A percentile compares a stretch with the other conserved stretches of the same genome.
Evolutionary conservation across 495 filamentous ascomycete species (phyloP).

Genomic region (Staphylotrichum longicolle): DNA sequence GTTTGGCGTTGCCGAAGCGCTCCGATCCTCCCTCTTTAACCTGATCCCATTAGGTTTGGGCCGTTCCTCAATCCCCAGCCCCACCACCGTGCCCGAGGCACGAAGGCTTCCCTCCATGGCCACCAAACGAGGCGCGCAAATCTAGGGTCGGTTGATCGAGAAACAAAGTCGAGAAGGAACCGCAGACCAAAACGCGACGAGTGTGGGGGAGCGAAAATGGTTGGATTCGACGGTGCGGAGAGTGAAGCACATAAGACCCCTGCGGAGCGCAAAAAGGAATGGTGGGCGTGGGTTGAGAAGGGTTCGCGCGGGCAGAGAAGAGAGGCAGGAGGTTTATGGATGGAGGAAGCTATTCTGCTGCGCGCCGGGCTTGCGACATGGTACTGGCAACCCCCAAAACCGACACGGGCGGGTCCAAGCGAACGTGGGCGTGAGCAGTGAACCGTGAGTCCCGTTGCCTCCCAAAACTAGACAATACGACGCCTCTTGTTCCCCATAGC

Average conservation of each 20-base stretch:
- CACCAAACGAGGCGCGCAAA: constrained; percentile 13
- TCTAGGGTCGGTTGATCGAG: constrained; percentile 1
- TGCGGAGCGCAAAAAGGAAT: no score
- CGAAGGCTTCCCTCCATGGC: constrained; percentile 45
- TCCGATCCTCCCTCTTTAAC: constrained; percentile 40
- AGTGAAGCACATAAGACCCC: neutral
- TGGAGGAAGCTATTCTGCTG: constrained; percentile 30
- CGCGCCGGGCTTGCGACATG: constrained; percentile 29
- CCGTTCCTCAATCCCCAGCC: constrained; percentile 34
- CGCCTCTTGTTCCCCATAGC: constrained; percentile 11
- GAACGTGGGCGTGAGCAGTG: neutral
- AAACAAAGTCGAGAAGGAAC: neutral
- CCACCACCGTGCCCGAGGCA: constrained; percentile 35
- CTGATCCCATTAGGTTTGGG: constrained; percentile 30
- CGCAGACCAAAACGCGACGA: neutral
- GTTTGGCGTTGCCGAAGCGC: constrained; percentile 41
- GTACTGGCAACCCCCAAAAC: constrained; percentile 18
- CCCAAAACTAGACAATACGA: neutral
- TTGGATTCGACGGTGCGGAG: neutral
- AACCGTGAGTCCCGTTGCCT: neutral
- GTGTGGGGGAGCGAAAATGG: neutral
- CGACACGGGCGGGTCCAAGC: constrained; percentile 12
- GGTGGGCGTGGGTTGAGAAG: neutral
- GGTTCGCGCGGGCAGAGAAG: constrained; percentile 6
- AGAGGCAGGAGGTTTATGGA: constrained; percentile 5